Percentiles rank a stretch among this genome's conserved stretches.
These are phyloP conservation scores for Scutellaria barbata DNA, from an alignment of 257 asterid genomes.

Conservation along the genomic window DNA sequence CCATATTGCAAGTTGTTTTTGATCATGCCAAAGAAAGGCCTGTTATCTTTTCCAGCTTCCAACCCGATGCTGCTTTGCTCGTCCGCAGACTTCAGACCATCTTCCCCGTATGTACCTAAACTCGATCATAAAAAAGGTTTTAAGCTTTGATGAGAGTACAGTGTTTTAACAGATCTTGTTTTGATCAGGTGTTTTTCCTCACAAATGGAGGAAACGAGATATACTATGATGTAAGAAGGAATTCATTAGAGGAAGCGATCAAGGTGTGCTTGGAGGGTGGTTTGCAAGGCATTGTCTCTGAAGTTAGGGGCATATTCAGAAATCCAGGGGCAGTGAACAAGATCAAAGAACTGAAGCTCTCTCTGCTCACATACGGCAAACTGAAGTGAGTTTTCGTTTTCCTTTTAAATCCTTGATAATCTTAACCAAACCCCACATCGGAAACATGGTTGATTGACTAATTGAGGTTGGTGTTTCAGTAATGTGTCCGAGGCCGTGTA, in stretches of 20 bases:
- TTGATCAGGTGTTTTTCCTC: slow-evolving; percentile 73
- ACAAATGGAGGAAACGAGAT: slow-evolving; percentile 85
- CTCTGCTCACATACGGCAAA: slow-evolving; percentile 81
- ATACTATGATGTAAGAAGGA: slow-evolving; percentile 72
- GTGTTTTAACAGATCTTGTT: not conserved
- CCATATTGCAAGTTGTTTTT: slow-evolving; percentile 59
- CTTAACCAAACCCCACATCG: too few relatives aligned
- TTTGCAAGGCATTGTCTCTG: slow-evolving; percentile 88
- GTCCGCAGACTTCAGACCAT: slow-evolving; percentile 64
- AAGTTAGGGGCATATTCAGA: slow-evolving; percentile 70
- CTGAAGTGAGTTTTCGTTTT: slow-evolving; percentile 61
- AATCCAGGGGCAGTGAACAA: slow-evolving; percentile 77
- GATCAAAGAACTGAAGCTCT: slow-evolving; percentile 76
- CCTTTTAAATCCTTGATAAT: not conserved
- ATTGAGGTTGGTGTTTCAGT: slow-evolving; percentile 33
- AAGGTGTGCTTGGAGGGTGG: slow-evolving; percentile 83
- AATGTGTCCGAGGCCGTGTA: slow-evolving; percentile 89
- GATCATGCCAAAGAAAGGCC: slow-evolving; percentile 75
- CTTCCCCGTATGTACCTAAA: slow-evolving; percentile 61
- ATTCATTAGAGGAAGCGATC: slow-evolving; percentile 82
- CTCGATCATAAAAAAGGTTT: slow-evolving; percentile 1
- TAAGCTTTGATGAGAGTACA: not conserved
- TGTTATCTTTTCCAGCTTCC: slow-evolving; percentile 75
- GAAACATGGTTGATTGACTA: too few relatives aligned
- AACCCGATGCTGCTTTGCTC: slow-evolving; percentile 83